Percentiles rank a stretch among this genome's conserved stretches.
Evolutionary conservation across 805 yeast species (phyloP).

Genomic region (Pichia phayaonensis): DNA sequence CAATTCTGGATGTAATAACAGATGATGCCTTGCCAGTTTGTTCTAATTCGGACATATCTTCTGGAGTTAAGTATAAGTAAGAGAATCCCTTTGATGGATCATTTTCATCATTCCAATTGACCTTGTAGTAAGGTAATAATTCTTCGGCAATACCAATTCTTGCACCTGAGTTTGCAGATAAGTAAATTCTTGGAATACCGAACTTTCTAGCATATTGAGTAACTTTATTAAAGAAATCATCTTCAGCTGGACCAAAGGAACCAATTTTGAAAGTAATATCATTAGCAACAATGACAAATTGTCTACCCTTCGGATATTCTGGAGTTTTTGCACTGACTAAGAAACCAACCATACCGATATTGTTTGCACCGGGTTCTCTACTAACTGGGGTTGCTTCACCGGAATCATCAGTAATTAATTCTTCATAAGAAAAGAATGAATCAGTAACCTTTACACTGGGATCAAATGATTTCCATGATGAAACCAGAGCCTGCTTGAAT

Average conservation of each 20-base stretch:
- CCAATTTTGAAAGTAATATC: slow-evolving; percentile 98
- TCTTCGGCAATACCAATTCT: slow-evolving; percentile 98
- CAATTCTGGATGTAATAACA: slow-evolving; percentile 69
- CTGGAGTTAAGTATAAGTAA: slow-evolving; percentile 75
- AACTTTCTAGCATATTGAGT: slow-evolving; percentile 84
- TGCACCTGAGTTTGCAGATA: slow-evolving; percentile 99
- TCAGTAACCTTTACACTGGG: slow-evolving; percentile 56
- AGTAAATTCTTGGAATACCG: slow-evolving; percentile 92
- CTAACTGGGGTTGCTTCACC: slow-evolving; percentile 78
- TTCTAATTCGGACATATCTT: slow-evolving; percentile 49
- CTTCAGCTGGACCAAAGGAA: slow-evolving; percentile 97
- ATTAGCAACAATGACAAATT: slow-evolving; percentile 86
- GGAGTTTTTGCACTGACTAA: slow-evolving; percentile 86
- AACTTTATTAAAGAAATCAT: slow-evolving; percentile 81
- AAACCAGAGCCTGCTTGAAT: slow-evolving; percentile 83
- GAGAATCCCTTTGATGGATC: slow-evolving; percentile 82
- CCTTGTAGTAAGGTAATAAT: slow-evolving; percentile 78
- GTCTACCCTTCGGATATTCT: slow-evolving; percentile 95
- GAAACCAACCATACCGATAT: slow-evolving; percentile 97
- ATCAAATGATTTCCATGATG: slow-evolving; percentile 73
- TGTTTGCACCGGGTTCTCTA: slow-evolving; percentile 95
- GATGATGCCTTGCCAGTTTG: slow-evolving; percentile 52
- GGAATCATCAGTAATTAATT: slow-evolving; percentile 78
- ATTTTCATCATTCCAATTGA: slow-evolving; percentile 80
- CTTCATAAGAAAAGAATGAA: slow-evolving; percentile 70